Conservation (phyloP, 768 basidiomycete genomes). For the Phanerodontia chrysosporium region DNA sequence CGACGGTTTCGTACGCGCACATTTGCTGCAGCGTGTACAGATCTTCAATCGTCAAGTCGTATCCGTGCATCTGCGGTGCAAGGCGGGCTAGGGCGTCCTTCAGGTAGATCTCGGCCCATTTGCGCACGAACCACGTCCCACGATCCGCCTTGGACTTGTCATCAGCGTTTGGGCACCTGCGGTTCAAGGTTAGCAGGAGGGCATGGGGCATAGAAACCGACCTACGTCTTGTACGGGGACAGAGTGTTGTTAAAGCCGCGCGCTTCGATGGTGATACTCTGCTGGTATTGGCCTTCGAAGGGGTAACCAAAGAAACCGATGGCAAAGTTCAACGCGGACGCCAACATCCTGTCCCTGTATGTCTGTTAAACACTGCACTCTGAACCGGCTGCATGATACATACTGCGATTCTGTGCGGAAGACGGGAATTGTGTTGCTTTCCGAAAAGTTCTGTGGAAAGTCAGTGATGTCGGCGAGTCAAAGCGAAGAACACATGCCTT, state of each 20-base stretch:
- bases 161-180: constrained; percentile 56
- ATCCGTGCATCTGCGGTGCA: constrained; percentile 53
- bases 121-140: constrained; percentile 48
- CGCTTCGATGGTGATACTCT: constrained; percentile 38
- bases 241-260: constrained; percentile 61
- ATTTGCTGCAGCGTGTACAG: constrained; percentile 75
- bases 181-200: background rate
- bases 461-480: too few species aligned
- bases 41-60: constrained; percentile 61
- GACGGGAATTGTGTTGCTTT: constrained; percentile 37
- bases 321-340: constrained; percentile 49
- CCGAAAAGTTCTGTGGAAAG: constrained; percentile 32
- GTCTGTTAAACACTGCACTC: background rate
- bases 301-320: constrained; percentile 50
- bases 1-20: constrained; percentile 92
- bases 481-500: constrained; percentile 22
- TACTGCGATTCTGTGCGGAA: constrained; percentile 51
- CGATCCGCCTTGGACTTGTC: constrained; percentile 47
- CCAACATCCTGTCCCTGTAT: constrained; percentile 44
- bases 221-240: constrained; percentile 75
- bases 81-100: constrained; percentile 59
- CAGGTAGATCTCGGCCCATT: constrained; percentile 76
- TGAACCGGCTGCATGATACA: constrained; percentile 9
- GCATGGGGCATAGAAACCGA: background rate
- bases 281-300: constrained; percentile 39